phyloP scores from a whole-genome alignment of 208 protist species.

The Crithidia acanthocephali region DNA sequence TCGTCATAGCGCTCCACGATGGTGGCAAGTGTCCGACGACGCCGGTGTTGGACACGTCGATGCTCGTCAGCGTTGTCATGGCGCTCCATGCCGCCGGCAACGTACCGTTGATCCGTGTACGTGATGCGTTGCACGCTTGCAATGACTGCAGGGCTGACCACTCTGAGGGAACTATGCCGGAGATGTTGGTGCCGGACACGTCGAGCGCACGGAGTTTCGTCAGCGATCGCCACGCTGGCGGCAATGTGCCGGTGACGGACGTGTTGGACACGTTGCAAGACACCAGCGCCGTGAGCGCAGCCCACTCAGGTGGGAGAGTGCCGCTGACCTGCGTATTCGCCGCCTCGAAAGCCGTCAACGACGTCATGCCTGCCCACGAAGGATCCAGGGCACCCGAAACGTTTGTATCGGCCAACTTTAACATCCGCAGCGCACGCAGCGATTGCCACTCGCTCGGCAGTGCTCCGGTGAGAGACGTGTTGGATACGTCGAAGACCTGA shows the following conservation, averaged over 20 bases:
- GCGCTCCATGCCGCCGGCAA: neutral
- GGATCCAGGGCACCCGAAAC: too few relatives aligned
- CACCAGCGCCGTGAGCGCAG: neutral
- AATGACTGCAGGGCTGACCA: neutral
- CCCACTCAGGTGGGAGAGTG: constrained; percentile 10
- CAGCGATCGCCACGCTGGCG: neutral
- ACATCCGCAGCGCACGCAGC: too few relatives aligned
- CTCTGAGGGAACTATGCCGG: neutral
- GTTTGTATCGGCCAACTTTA: too few relatives aligned
- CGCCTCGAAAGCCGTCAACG: neutral
- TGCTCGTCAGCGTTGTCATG: neutral
- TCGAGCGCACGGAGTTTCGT: neutral
- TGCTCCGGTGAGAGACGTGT: too few relatives aligned
- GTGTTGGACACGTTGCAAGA: neutral
- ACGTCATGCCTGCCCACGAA: neutral
- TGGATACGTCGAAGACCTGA: too few relatives aligned
- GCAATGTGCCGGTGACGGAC: neutral
- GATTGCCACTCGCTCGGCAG: too few relatives aligned
- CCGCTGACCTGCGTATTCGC: neutral
- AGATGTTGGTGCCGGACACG: neutral
- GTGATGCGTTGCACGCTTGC: neutral
- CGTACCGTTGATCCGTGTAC: neutral
- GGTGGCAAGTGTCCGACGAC: neutral
- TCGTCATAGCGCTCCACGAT: neutral
- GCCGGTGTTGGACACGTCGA: neutral